A percentile compares a stretch with the other conserved stretches of the same genome.
Evolutionary conservation across 805 yeast genomes (phyloP).

Genomic region (Starmerella ratchasimensis): DNA sequence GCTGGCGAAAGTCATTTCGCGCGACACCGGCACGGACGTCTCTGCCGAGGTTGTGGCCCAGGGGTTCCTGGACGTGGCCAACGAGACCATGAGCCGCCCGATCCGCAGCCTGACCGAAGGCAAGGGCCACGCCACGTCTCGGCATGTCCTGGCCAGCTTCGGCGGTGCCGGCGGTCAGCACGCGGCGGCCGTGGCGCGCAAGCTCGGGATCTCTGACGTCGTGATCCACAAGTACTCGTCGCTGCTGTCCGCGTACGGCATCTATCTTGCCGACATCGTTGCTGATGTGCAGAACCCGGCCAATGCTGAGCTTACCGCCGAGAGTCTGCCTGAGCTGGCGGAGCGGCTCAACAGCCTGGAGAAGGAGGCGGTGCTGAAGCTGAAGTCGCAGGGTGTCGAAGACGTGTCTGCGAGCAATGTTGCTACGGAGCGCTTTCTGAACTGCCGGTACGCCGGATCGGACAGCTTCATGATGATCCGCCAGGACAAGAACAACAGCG

Average conservation of each 20-base stretch:
- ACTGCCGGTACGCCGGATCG: conserved; percentile 77
- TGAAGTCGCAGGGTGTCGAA: conserved; percentile 45
- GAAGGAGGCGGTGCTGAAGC: conserved; percentile 31
- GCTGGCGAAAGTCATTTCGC: conserved; percentile 47
- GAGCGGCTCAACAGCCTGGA: conserved; percentile 35
- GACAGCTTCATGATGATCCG: conserved; percentile 71
- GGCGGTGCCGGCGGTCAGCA: conserved; percentile 96
- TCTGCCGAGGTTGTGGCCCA: conserved; percentile 57
- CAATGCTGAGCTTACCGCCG: conserved; percentile 31
- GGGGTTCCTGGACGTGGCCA: conserved; percentile 73
- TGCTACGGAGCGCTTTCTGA: conserved; percentile 49
- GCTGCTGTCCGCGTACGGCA: conserved; percentile 76
- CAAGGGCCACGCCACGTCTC: conserved; percentile 52
- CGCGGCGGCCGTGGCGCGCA: conserved; percentile 61
- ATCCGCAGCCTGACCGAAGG: conserved; percentile 75
- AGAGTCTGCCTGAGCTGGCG: conserved; percentile 28
- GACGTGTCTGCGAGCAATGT: conserved; percentile 28
- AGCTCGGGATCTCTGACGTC: conserved; percentile 53
- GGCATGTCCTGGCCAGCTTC: conserved; percentile 65
- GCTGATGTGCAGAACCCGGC: conserved; percentile 68
- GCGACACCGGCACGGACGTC: conserved; percentile 32
- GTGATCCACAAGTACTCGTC: conserved; percentile 73
- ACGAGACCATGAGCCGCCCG: conserved; percentile 84
- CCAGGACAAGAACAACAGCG: neutral
- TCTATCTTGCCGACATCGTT: conserved; percentile 74